Conservation (phyloP, 768 basidiomycete genomes). For the Crassisporium funariophilum region DNA sequence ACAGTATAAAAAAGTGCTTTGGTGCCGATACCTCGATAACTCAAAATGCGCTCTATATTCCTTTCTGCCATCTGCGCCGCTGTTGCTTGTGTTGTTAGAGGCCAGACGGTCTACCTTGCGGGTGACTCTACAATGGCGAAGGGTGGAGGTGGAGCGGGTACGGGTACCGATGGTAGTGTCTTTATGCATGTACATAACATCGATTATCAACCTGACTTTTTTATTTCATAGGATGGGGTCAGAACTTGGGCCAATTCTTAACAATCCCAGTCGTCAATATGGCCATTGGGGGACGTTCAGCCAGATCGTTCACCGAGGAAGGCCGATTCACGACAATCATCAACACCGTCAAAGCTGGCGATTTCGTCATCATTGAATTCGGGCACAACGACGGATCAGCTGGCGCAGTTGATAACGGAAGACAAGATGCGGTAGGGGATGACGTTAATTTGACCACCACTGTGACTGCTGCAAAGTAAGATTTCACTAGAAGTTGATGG, state of each 20-base stretch:
- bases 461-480: constrained; percentile 38
- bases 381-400: constrained; percentile 51
- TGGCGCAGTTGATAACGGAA: constrained; percentile 41
- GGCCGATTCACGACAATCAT: constrained; percentile 46
- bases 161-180: constrained; percentile 35
- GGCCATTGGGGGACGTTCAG: constrained; percentile 47
- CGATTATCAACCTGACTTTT: background rate
- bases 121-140: constrained; percentile 49
- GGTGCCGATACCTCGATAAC: background rate
- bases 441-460: constrained; percentile 36
- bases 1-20: too few species aligned
- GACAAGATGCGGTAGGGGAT: constrained; percentile 43
- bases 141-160: constrained; percentile 39
- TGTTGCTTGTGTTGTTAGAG: constrained; percentile 16
- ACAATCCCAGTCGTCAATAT: constrained; percentile 46
- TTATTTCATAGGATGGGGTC: constrained; percentile 42
- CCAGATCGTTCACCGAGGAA: constrained; percentile 50
- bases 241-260: constrained; percentile 43
- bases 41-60: constrained; percentile 7
- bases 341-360: constrained; percentile 39
- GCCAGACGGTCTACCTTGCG: constrained; percentile 43
- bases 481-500: background rate
- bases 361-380: constrained; percentile 48
- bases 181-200: background rate
- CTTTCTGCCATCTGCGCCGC: constrained; percentile 6